phyloP scores from a whole-genome alignment of 306 rosid species.

The Adenanthera pavonina region DNA sequence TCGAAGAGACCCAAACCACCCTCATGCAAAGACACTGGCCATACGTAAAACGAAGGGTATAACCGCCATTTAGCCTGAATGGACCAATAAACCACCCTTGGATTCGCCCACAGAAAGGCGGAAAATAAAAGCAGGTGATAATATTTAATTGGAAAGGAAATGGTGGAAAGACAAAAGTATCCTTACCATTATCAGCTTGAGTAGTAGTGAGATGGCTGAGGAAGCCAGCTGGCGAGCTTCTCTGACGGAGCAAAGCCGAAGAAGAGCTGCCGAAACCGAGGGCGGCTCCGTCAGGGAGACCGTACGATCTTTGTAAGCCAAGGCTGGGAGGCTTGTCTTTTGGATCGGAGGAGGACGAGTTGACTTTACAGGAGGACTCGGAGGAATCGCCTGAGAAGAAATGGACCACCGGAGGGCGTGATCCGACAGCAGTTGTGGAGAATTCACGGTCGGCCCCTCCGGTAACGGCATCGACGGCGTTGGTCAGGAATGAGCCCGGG shows the following conservation, averaged over 20 bases:
- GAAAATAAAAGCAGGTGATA: not conserved
- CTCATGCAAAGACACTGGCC: not conserved
- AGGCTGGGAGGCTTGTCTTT: constrained; percentile 23
- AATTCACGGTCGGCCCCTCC: constrained; percentile 43
- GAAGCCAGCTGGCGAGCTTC: constrained; percentile 94
- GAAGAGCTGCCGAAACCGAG: constrained; percentile 22
- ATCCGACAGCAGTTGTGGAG: constrained; percentile 28
- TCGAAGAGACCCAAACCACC: constrained; percentile 2
- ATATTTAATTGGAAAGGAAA: not conserved
- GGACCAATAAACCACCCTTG: not conserved
- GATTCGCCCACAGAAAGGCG: constrained; percentile 23
- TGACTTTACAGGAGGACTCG: constrained; percentile 36
- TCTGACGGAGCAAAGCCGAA: constrained; percentile 69
- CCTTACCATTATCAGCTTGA: constrained; percentile 50
- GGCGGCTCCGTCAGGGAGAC: not conserved
- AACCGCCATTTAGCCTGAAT: not conserved
- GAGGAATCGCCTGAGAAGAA: constrained; percentile 41
- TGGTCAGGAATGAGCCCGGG: constrained; percentile 21
- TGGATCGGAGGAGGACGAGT: not conserved
- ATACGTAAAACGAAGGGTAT: not conserved
- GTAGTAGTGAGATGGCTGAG: constrained; percentile 53
- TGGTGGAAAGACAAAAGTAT: not conserved
- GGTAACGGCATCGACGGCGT: constrained; percentile 19
- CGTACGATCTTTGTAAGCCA: constrained; percentile 39
- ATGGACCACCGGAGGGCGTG: constrained; percentile 38